Conservation (phyloP, 2,329 filamentous ascomycete species). For the Pleurostoma richardsiae region DNA sequence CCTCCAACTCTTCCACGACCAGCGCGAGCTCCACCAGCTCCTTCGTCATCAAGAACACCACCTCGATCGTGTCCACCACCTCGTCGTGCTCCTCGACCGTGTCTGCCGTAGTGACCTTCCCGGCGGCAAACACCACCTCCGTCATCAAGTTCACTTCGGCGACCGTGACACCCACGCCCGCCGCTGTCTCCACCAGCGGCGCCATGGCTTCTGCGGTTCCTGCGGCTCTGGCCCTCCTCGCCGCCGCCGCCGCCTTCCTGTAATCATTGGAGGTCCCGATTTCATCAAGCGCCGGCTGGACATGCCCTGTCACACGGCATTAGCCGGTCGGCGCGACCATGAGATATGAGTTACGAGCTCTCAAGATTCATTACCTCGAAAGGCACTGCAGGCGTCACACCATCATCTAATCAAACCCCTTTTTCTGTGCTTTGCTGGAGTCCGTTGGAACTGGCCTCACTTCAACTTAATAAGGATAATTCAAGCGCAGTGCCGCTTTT, state of each 20-base stretch:
- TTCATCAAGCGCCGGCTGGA: neutral
- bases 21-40: slow-evolving; percentile 7
- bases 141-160: slow-evolving; percentile 7
- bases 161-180: slow-evolving; percentile 8
- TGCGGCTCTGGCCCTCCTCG: slow-evolving; percentile 18
- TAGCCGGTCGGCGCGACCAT: neutral
- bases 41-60: slow-evolving; percentile 9
- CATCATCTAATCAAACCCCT: neutral
- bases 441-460: neutral
- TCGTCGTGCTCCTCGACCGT: slow-evolving; percentile 8
- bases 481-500: neutral
- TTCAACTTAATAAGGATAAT: neutral
- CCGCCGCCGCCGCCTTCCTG: slow-evolving; percentile 18
- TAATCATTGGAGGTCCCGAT: slow-evolving; percentile 6
- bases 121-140: slow-evolving; percentile 12
- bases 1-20: slow-evolving; percentile 16
- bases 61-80: slow-evolving; percentile 5
- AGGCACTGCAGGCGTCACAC: neutral
- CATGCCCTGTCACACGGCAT: neutral
- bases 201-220: slow-evolving; percentile 22
- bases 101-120: slow-evolving; percentile 10
- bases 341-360: neutral
- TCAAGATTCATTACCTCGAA: neutral
- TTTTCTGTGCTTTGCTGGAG: neutral
- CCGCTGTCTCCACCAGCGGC: slow-evolving; percentile 20